Evolutionary conservation across 2,329 filamentous ascomycete genomes (phyloP), one percentile per base, ranked within the genome.

Genomic region (Monosporascus sp.): DNA sequence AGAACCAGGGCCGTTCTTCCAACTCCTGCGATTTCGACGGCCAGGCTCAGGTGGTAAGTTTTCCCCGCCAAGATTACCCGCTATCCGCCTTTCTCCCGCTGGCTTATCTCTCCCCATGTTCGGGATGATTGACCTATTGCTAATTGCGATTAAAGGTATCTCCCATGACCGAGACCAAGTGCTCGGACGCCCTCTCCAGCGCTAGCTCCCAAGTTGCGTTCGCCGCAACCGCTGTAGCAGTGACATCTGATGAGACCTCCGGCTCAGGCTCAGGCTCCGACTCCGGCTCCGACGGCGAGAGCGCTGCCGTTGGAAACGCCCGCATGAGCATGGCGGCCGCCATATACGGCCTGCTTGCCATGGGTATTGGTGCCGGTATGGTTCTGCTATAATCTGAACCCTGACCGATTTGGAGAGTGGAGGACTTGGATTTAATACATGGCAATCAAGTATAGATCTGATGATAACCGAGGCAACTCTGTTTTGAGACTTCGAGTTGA

Each of bases 11-110:
- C 56, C 73, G 74, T 52, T 68, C 69, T 37, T 67, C 71, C 38
- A 70, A 70, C 46, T 79, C 82, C 27, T 86, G 83, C 65, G 70
- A 76, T 70, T 86, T 86, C 70, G 71, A 73, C 55, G 81, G 83
- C 58, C 72, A 75, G 50, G 83, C 81, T 8, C 70, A 73, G 52
- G 70, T 72, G 3, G 63, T 66, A 59, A 58, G 62, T 61, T 15
- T 4, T 48, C 11, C 9, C 31, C 9, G 27, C 31, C 31, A 34
- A 9, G 9, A 14, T 34, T 14, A 14, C 11, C 31, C 9, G 3
- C 31, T 14, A 34, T 14, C 31, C 11, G 31, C 22, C 18, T 45
- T n/a, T n/a, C 14, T 22, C 3, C 17, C 15, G 1, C 9, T 25
- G 8, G 22, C n/a, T 24, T 36, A n/a, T 9, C 7, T n/a, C 2